Conservation (phyloP, 208 protist genomes). For the Wallacemonas collosoma region DNA sequence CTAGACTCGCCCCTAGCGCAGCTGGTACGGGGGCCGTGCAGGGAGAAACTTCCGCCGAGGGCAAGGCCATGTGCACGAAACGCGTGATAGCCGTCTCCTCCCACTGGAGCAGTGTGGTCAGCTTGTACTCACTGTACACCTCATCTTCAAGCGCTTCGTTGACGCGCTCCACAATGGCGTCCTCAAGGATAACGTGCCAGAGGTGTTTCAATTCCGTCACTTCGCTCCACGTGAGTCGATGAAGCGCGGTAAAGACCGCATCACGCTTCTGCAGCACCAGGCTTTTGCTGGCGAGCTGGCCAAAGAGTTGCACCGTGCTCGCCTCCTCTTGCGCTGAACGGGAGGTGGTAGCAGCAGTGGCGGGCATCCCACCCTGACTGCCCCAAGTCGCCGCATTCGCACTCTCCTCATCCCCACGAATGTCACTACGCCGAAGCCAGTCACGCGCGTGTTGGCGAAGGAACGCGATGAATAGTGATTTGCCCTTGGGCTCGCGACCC, state of each 20-base stretch:
- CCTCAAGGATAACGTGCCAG: constrained; percentile 61
- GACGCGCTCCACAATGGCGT: constrained; percentile 49
- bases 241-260: constrained; percentile 58
- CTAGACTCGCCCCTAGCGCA: background rate
- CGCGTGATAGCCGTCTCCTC: constrained; percentile 67
- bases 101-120: constrained; percentile 65
- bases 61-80: constrained; percentile 64
- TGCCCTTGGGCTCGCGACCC: constrained; percentile 51
- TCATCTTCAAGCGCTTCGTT: constrained; percentile 55
- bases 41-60: background rate
- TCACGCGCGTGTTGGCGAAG: constrained; percentile 41
- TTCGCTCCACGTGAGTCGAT: constrained; percentile 63
- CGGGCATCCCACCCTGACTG: background rate
- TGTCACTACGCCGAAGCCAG: constrained; percentile 17
- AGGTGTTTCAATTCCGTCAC: constrained; percentile 61
- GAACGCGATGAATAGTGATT: constrained; percentile 50
- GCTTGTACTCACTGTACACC: constrained; percentile 45
- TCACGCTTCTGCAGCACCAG: constrained; percentile 37
- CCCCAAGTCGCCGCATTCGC: background rate
- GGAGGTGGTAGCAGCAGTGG: background rate
- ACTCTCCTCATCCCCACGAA: background rate
- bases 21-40: background rate
- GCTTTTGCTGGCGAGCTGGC: constrained; percentile 13
- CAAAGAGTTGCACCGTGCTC: constrained; percentile 15
- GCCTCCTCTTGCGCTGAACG: background rate